Base-by-base conservation (phyloP, 192 early-diverging fungal species). In the Gamsiella multidivaricata region DNA sequence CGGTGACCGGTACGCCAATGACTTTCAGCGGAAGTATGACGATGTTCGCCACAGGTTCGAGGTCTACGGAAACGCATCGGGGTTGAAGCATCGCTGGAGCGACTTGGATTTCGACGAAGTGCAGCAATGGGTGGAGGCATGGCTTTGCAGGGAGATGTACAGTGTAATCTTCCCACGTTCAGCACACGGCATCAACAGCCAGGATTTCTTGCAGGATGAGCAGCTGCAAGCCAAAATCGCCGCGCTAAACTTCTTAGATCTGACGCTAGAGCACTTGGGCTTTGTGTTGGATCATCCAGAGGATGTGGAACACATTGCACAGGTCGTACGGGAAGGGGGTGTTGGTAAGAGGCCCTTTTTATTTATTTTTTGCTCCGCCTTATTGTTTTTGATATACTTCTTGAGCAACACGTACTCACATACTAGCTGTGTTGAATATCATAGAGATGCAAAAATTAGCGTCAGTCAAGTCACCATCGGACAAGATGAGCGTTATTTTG, bases 171-270 rank as follows among this genome's bases (percentile, higher is more conserved):
- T 83, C 54, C 55, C 80, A 0, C 57, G 65, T 22, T 66, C 80
- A 22, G 37, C 29, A 2, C 34, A 68, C 18, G 65, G 65, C 26
- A 56, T 57, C n/a, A 63, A 70, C 49, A 75, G 82, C 28, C 85
- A 89, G 65, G 91, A 90, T 39, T 75, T 81, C 1, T 55, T 78
- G 55, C 86, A 83, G 17, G 91, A 93, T 55, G 88, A 90, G 54
- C 84, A 82, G 46, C 68, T 91, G 25, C 87, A 86, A 22, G 88
- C 89, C 58, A 86, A 88, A 32, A 88, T 91, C 29, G 89, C 88
- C 2, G 91, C 91, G 18, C 68, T 93, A 9, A 90, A 90, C 47
- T 54, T 89, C 34, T 79, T 90, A 9, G 90, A 88, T 20, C 56
- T 93, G 41, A 70, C 80, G 12, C 72, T 90, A 11, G 82, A 81